A percentile compares a stretch with the other conserved stretches of the same genome.
phyloP scores from a whole-genome alignment of 2,329 filamentous ascomycete genomes.

The Penicillium sp. region DNA sequence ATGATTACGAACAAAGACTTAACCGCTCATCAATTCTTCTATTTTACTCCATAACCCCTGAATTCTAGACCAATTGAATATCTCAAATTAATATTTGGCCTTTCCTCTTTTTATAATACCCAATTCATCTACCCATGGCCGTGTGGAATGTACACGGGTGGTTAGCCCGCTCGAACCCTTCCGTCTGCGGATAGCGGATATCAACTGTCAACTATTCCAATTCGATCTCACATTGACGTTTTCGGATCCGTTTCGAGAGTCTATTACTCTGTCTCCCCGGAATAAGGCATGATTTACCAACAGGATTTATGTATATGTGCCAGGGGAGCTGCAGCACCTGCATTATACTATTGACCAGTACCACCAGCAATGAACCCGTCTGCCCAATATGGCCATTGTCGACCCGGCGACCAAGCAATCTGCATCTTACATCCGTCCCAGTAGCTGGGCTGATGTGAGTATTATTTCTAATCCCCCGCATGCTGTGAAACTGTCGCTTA shows the following conservation, averaged over 20 bases:
- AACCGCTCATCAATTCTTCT: not conserved
- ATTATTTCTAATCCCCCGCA: not conserved
- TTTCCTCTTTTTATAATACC: not conserved
- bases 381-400: constrained; percentile 8
- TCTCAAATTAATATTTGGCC: not conserved
- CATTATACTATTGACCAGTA: constrained; percentile 10
- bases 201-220: constrained; percentile 6
- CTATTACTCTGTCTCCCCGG: not conserved
- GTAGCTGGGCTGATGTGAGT: constrained; percentile 25
- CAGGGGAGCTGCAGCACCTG: constrained; percentile 4
- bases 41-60: not conserved
- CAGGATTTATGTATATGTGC: constrained; percentile 3
- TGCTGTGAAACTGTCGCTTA: not conserved
- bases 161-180: not conserved
- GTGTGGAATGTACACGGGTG: constrained; percentile 1
- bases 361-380: not conserved
- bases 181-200: constrained; percentile 1
- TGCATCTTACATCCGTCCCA: constrained; percentile 13
- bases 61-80: not conserved
- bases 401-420: constrained; percentile 6
- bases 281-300: constrained; percentile 1
- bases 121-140: not conserved
- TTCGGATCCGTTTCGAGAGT: not conserved
- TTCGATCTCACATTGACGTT: constrained; percentile 5
- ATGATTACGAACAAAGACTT: not conserved